Base-by-base conservation (phyloP, 352 stramenopile genomes). In the Phytophthora melonis region DNA sequence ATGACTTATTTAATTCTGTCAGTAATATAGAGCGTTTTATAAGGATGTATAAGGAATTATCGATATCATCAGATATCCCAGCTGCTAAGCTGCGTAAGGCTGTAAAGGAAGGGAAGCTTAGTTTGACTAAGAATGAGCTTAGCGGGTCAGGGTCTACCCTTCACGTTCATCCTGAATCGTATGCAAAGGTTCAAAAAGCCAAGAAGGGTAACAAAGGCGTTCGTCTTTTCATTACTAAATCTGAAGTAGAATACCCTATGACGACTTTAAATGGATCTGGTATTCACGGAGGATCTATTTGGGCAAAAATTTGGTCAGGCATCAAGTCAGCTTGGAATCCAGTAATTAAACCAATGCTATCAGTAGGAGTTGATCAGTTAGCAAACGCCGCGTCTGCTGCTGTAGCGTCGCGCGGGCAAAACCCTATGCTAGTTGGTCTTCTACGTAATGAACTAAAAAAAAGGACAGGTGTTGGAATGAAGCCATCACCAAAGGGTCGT, bases 41-140 rank as follows among this genome's bases (percentile, higher is more conserved):
- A 4, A 69, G 25, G 4, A 27, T 73, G n/a, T 68, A 68, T 21
- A 68, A 68, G 5, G 55, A 72, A 25, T 45, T 68, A 11, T 16
- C 39, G 8, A 25, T 72, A n/a, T 72, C 56, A 5, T 32, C 4
- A 6, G 45, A 43, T 53, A 47, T 66, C 4, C 34, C 65, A 23
- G 13, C 9, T 3, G 14, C 56, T 5, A 41, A 55, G 13, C 52
- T 72, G 5, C 18, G 34, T 1, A 58, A 47, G 18, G 52, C 55
- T 0, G 39, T 32, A 0, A 58, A 64, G 10, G 50, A 27, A 50
- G 58, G 58, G 0, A 61, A 39, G 1, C 34, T 74, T 9, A 55
- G 3, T 3, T 43, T 72, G 1, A 58, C 56, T 23, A 41, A 34
- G 6, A 32, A 25, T 47, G 34, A 72, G 3, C 56, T 72, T 1